phyloP scores from a whole-genome alignment of 2,329 filamentous ascomycete species.

The Fusarium agapanthi region DNA sequence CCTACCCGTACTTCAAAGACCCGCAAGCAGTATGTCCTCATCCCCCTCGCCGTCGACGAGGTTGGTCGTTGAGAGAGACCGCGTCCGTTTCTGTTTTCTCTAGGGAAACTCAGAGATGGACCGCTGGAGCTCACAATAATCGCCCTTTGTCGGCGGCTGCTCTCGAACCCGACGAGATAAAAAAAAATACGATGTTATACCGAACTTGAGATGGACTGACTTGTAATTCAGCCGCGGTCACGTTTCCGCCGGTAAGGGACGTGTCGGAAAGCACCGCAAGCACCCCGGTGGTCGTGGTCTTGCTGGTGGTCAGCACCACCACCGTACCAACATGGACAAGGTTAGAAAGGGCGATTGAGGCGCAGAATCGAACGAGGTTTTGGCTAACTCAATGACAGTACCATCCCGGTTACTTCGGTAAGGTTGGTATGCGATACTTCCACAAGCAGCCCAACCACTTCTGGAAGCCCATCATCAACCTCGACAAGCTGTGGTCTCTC shows the following conservation, averaged over 20 bases:
- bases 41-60: slow-evolving; percentile 34
- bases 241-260: slow-evolving; percentile 97
- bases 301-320: slow-evolving; percentile 98
- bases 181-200: slow-evolving; percentile 1
- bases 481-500: slow-evolving; percentile 99
- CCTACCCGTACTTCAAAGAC: slow-evolving; percentile 80
- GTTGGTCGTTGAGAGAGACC: slow-evolving; percentile 34
- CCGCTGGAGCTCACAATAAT: slow-evolving; percentile 34
- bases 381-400: slow-evolving; percentile 65
- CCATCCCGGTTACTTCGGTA: slow-evolving; percentile 99
- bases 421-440: slow-evolving; percentile 96
- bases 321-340: slow-evolving; percentile 72
- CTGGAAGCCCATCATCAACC: slow-evolving; percentile 99
- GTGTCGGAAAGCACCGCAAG: slow-evolving; percentile 99
- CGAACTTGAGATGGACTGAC: slow-evolving; percentile 39
- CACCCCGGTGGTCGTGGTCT: slow-evolving; percentile 82
- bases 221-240: slow-evolving; percentile 80
- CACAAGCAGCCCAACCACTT: slow-evolving; percentile 95
- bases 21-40: slow-evolving; percentile 75
- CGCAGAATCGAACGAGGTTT: slow-evolving; percentile 1
- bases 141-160: slow-evolving; percentile 31
- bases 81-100: background rate
- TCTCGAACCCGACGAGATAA: slow-evolving; percentile 1
- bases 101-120: background rate
- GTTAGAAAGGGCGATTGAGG: slow-evolving; percentile 65